These are phyloP conservation scores for Colletotrichum ledebouriae DNA, from an alignment of 2,329 filamentous ascomycete species.

Conservation along the genomic window DNA sequence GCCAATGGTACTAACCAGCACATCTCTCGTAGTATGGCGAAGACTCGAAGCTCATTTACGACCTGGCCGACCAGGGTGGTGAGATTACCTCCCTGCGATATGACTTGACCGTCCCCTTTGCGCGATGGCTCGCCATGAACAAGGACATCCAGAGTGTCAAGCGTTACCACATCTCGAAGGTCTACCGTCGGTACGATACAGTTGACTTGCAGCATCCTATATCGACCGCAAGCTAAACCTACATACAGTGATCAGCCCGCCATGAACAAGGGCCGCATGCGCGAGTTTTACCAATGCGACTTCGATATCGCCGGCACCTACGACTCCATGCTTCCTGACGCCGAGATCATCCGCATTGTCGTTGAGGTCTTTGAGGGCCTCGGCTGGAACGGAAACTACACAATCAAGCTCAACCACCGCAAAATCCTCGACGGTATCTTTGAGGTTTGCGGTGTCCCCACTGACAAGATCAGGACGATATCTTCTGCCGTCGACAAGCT, in stretches of 20 bases:
- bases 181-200: slow-evolving; percentile 59
- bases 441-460: slow-evolving; percentile 88
- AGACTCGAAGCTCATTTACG: slow-evolving; percentile 78
- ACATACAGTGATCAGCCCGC: slow-evolving; percentile 77
- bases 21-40: slow-evolving; percentile 66
- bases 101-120: slow-evolving; percentile 90
- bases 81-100: slow-evolving; percentile 84
- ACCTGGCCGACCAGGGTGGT: slow-evolving; percentile 85
- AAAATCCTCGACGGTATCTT: slow-evolving; percentile 96
- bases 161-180: slow-evolving; percentile 95
- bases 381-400: slow-evolving; percentile 80
- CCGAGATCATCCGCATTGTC: slow-evolving; percentile 87
- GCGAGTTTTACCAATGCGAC: slow-evolving; percentile 98
- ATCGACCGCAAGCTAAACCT: slow-evolving; percentile 49
- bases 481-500: slow-evolving; percentile 96
- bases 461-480: slow-evolving; percentile 88
- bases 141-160: slow-evolving; percentile 85
- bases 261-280: slow-evolving; percentile 91
- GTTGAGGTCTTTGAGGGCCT: slow-evolving; percentile 88
- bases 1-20: slow-evolving; percentile 17
- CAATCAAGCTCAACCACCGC: slow-evolving; percentile 94
- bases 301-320: slow-evolving; percentile 92
- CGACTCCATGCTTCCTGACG: slow-evolving; percentile 92
- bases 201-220: neutral
- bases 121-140: slow-evolving; percentile 94